Conservation (phyloP, 148 eudicot species). For the Mesembryanthemum crystallinum region DNA sequence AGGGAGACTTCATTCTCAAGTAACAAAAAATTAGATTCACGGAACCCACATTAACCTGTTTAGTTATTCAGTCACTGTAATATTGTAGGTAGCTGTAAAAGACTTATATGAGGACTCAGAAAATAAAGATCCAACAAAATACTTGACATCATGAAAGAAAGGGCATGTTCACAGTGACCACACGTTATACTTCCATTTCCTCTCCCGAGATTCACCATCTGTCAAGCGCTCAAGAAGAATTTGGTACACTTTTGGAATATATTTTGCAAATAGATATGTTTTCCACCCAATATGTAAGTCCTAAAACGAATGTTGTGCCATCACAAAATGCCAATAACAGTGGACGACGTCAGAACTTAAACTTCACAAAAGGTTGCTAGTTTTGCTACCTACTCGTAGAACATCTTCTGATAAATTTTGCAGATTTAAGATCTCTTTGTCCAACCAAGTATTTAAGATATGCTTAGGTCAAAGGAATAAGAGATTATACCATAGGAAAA, state of each 20-base stretch:
- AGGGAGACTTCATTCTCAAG: background rate
- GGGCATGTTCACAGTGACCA: background rate
- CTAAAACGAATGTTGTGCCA: background rate
- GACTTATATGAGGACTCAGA: too few species aligned
- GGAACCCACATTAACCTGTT: background rate
- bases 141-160: background rate
- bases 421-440: conserved; percentile 1
- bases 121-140: too few species aligned
- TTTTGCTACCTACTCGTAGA: too few species aligned
- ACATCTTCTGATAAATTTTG: background rate
- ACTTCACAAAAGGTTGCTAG: background rate
- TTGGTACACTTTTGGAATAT: background rate
- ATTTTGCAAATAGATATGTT: background rate
- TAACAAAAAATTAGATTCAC: background rate
- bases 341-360: background rate
- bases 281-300: background rate
- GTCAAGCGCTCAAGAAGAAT: background rate
- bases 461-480: too few species aligned
- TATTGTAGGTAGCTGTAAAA: too few species aligned
- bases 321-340: background rate
- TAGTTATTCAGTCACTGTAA: background rate
- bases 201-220: background rate
- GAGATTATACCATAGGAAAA: too few species aligned
- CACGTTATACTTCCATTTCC: background rate
- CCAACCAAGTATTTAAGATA: too few species aligned